These are phyloP conservation scores for Lachancea mirantina DNA, from an alignment of 805 yeast species.

Conservation along the genomic window DNA sequence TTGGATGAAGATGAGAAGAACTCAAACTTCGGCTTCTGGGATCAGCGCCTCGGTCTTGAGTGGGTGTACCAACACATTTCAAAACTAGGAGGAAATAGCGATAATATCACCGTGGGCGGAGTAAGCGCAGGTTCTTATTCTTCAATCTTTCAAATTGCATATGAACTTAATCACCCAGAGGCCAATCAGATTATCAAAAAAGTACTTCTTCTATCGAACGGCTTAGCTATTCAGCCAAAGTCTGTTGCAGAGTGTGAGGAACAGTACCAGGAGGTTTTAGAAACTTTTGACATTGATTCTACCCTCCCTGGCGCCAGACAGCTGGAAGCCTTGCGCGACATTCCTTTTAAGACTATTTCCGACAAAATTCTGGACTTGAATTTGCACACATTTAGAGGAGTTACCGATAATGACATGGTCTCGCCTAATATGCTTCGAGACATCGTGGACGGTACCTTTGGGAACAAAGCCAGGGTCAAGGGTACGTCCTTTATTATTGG, in stretches of 20 bases:
- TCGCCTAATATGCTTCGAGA: conserved; percentile 28
- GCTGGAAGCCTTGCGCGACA: conserved; percentile 16
- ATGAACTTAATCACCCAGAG: conserved; percentile 37
- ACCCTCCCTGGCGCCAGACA: conserved; percentile 17
- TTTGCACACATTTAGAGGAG: conserved; percentile 35
- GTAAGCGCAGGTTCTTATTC: conserved; percentile 42
- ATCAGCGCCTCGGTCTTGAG: conserved; percentile 39
- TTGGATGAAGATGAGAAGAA: conserved; percentile 29
- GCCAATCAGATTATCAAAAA: conserved; percentile 35
- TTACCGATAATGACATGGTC: conserved; percentile 35
- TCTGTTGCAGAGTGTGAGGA: conserved; percentile 29
- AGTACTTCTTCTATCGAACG: conserved; percentile 33
- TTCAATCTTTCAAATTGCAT: conserved; percentile 36
- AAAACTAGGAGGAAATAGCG: conserved; percentile 42
- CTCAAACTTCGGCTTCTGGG: conserved; percentile 39
- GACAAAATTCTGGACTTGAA: conserved; percentile 24
- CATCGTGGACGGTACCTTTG: conserved; percentile 26
- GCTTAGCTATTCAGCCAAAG: conserved; percentile 36
- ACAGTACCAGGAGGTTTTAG: conserved; percentile 33
- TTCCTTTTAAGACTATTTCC: conserved; percentile 16
- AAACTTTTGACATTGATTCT: conserved; percentile 18
- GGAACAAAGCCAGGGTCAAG: conserved; percentile 17
- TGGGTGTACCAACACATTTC: conserved; percentile 40
- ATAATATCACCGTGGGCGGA: conserved; percentile 38
- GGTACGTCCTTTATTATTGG: conserved; percentile 26